Evolutionary conservation across 768 basidiomycete genomes (phyloP), one percentile per base, ranked within the genome.

Genomic region (Hygrophorus pudorinus): DNA sequence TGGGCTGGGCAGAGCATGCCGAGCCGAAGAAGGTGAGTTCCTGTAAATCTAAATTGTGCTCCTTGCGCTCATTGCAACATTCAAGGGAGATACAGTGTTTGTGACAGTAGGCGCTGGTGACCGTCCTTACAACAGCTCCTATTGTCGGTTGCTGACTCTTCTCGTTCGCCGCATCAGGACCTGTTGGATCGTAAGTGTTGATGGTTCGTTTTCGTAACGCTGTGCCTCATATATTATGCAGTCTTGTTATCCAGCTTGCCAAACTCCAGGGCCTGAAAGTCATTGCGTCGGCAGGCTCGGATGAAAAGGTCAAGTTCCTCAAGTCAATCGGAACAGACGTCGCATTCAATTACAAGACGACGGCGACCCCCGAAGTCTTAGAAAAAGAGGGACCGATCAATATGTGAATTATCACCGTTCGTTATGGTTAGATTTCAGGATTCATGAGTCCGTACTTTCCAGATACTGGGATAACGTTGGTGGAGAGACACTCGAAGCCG

Each of bases 301-400:
- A 79, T 28, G 71, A 75, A 30, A 82, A 85, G 59, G 73, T 82
- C 4, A 59, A 60, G 7, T 79, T 67, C 47, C 51, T 80, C 54
- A 64, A 62, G 39, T 64, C 65, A 6, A 49, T 79, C 4, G 79
- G 78, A 1, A 71, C 70, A 0, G 78, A 82, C 47, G 64, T 76
- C n/a, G 69, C 64, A 0, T 79, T 80, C 64, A 79, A 81, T 60
- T 81, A 79, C 59, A 79, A 82, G 64, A 76, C 64, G 1, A 56
- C 60, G 1, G 59, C 63, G 39, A 70, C 72, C 0, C 53, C 52
- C 2, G 68, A 73, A 6, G 57, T 75, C 5, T 62, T 85, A 20
- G 46, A 54, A 46, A 63, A 66, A 48, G 63, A 79, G 44, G 76
- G 78, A 2, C 75, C 72, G 0, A 67, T 81, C 36, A 65, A 79